Evolutionary conservation across 164 flowering plant species (phyloP).

Genomic region (Buxus sempervirens): DNA sequence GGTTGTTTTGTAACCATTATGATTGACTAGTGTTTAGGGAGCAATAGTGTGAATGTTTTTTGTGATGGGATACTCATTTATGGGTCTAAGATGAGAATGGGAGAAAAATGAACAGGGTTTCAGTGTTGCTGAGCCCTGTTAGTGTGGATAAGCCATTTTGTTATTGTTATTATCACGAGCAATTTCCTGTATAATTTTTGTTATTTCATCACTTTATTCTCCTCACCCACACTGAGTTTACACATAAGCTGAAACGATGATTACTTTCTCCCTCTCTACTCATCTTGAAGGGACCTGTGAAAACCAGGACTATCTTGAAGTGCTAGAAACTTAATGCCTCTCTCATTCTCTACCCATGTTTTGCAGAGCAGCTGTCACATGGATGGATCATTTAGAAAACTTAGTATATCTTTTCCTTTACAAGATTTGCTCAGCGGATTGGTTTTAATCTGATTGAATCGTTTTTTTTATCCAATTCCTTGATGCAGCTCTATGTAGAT

Average conservation of each 20-base stretch:
- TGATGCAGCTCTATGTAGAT: background rate
- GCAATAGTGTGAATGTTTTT: no score
- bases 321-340: background rate
- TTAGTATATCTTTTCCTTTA: background rate
- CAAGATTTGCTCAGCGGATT: background rate
- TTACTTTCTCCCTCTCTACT: background rate
- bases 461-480: background rate
- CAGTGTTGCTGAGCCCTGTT: background rate
- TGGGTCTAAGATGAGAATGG: no score
- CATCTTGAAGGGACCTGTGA: no score
- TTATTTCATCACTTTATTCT: background rate
- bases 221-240: background rate
- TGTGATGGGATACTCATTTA: no score
- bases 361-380: background rate
- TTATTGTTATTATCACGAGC: background rate
- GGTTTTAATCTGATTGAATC: background rate
- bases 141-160: background rate
- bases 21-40: no score
- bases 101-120: no score
- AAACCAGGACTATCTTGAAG: no score
- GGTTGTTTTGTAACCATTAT: no score
- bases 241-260: background rate
- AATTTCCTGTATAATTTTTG: background rate
- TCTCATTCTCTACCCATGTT: background rate
- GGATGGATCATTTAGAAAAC: background rate